A percentile compares a stretch with the other conserved stretches of the same genome.
Conservation (phyloP, 371 early-diverging fungal genomes). For the Mucor lusitanicus region DNA sequence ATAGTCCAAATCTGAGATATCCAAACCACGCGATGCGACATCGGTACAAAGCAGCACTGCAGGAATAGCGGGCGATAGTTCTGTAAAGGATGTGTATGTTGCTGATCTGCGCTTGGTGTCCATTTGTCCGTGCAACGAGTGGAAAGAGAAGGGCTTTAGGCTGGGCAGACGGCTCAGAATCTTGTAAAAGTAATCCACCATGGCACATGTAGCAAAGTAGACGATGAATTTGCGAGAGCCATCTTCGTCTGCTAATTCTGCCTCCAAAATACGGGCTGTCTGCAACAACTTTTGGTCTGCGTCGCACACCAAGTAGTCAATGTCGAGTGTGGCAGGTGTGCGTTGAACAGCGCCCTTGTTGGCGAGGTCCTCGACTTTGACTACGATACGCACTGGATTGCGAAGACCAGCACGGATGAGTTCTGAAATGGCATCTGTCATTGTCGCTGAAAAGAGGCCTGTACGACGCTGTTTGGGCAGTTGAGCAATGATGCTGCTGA, state of each 20-base stretch:
- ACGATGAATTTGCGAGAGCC: conserved; percentile 85
- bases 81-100: conserved; percentile 65
- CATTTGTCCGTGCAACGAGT: conserved; percentile 94
- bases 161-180: conserved; percentile 45
- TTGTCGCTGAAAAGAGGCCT: conserved; percentile 98
- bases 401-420: conserved; percentile 89
- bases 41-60: conserved; percentile 94
- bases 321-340: conserved; percentile 72
- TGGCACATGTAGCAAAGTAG: conserved; percentile 93
- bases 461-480: conserved; percentile 95
- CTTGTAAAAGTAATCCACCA: conserved; percentile 93
- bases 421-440: conserved; percentile 89
- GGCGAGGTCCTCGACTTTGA: conserved; percentile 76
- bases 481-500: conserved; percentile 77
- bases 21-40: conserved; percentile 97
- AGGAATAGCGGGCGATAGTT: conserved; percentile 60
- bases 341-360: conserved; percentile 57
- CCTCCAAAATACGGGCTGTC: conserved; percentile 59
- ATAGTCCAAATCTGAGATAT: conserved; percentile 95
- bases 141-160: conserved; percentile 59
- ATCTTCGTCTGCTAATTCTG: conserved; percentile 27
- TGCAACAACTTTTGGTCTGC: conserved; percentile 82
- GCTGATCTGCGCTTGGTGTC: conserved; percentile 79
- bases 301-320: conserved; percentile 75
- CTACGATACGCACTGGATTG: conserved; percentile 88